Conservation (phyloP, 1,139 yeast species). For the Debaryomyces robertsiae region DNA sequence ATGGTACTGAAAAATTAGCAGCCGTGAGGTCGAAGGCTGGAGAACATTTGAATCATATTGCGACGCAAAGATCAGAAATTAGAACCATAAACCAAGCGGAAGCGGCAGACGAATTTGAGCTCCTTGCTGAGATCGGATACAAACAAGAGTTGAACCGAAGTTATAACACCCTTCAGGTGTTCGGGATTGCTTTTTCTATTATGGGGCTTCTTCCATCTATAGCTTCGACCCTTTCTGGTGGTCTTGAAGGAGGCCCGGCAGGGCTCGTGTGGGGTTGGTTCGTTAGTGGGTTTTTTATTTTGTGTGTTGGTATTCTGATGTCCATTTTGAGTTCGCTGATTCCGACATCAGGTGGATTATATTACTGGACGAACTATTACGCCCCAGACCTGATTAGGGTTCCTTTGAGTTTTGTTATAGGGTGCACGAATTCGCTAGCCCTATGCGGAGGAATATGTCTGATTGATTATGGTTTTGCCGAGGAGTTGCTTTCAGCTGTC, state of each 20-base stretch:
- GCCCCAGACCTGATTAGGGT: conserved; percentile 25
- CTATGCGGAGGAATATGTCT: conserved; percentile 31
- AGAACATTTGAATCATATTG: conserved; percentile 25
- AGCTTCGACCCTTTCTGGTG: conserved; percentile 31
- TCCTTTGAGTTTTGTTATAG: conserved; percentile 29
- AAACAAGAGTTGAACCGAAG: conserved; percentile 50
- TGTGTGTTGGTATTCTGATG: conserved; percentile 59
- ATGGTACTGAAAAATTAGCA: conserved; percentile 1
- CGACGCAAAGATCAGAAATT: conserved; percentile 27
- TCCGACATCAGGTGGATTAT: conserved; percentile 69
- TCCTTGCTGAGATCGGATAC: conserved; percentile 37
- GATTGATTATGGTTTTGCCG: conserved; percentile 31
- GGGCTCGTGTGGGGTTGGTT: conserved; percentile 71
- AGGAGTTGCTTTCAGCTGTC: conserved; percentile 29
- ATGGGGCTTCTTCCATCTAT: conserved; percentile 55
- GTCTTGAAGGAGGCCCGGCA: conserved; percentile 52
- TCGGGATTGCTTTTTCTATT: conserved; percentile 54
- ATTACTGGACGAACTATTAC: conserved; percentile 48
- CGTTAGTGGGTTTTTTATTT: conserved; percentile 51
- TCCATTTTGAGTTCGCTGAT: conserved; percentile 61
- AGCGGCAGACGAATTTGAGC: conserved; percentile 24
- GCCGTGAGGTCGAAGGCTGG: conserved; percentile 23
- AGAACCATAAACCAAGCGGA: conserved; percentile 26
- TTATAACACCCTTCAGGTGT: conserved; percentile 48
- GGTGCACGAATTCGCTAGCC: conserved; percentile 31